Percentiles rank a stretch among this genome's conserved stretches.
phyloP scores from a whole-genome alignment of 192 early-diverging fungal genomes.

The Coemansia sp. region DNA sequence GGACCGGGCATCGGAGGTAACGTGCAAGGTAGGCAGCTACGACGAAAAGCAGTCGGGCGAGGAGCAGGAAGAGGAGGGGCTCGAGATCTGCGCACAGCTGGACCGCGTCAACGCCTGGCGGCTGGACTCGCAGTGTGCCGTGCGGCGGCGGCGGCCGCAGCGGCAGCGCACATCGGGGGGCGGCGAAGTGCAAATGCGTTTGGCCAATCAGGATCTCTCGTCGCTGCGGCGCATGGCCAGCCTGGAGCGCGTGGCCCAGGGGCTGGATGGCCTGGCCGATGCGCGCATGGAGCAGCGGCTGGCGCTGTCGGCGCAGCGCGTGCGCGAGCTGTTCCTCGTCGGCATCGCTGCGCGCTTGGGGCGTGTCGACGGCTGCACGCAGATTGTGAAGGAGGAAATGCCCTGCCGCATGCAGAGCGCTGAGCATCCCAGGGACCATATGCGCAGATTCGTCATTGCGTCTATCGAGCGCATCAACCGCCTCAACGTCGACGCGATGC shows the following conservation, averaged over 20 bases:
- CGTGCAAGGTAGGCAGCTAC: background rate
- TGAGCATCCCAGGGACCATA: constrained; percentile 38
- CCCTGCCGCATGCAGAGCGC: background rate
- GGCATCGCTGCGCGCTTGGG: constrained; percentile 24
- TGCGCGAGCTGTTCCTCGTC: constrained; percentile 24
- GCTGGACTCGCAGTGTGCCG: constrained; percentile 31
- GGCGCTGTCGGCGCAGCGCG: background rate
- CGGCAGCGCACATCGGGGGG: no score
- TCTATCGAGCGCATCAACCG: constrained; percentile 28
- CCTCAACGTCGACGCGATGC: constrained; percentile 6
- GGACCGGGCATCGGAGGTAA: background rate
- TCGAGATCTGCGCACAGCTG: constrained; percentile 29
- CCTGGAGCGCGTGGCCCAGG: constrained; percentile 19
- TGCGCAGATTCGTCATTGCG: constrained; percentile 21
- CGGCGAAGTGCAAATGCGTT: no score
- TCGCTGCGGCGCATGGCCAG: constrained; percentile 19
- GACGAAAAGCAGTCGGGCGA: background rate
- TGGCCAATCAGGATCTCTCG: constrained; percentile 43
- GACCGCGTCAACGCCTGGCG: constrained; percentile 31
- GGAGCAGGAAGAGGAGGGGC: constrained; percentile 11
- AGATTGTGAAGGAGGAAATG: background rate
- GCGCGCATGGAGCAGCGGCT: background rate
- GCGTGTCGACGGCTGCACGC: background rate
- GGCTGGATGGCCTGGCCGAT: background rate
- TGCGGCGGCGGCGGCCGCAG: constrained; percentile 2